Conservation (phyloP, 345 rosid genomes). For the Euphorbia pulcherrima region DNA sequence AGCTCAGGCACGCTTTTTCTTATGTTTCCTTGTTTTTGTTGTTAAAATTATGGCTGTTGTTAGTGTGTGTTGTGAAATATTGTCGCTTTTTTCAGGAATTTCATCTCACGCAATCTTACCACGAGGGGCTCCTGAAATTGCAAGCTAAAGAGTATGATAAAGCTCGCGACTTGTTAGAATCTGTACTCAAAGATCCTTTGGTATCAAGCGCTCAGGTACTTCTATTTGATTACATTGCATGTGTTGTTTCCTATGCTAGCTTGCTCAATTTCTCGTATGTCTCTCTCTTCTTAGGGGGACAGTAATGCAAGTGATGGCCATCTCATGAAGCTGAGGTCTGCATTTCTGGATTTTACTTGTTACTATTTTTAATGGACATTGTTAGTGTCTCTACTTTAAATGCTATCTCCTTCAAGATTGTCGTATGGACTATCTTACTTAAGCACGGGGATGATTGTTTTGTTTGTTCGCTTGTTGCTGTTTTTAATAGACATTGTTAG, state of each 20-base stretch:
- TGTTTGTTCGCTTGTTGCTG: too few relatives aligned
- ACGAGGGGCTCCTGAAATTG: slow-evolving; percentile 82
- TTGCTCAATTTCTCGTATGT: not conserved
- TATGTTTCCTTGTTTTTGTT: slow-evolving; percentile 10
- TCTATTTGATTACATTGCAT: not conserved
- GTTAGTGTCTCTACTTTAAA: too few relatives aligned
- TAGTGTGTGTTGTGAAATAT: not conserved
- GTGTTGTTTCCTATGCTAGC: not conserved
- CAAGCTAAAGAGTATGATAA: slow-evolving; percentile 83
- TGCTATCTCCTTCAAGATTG: not conserved
- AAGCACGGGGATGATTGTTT: not conserved
- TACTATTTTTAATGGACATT: not conserved
- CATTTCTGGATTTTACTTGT: not conserved
- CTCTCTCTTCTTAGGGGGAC: slow-evolving; percentile 48
- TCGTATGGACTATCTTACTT: not conserved
- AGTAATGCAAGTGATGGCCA: slow-evolving; percentile 64
- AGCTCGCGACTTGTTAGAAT: slow-evolving; percentile 70
- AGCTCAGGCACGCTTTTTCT: slow-evolving; percentile 61
- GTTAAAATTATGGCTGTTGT: not conserved
- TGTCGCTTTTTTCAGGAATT: slow-evolving; percentile 51
- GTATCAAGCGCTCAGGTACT: slow-evolving; percentile 67
- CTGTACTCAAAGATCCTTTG: slow-evolving; percentile 78
- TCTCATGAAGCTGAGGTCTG: slow-evolving; percentile 83
- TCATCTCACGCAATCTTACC: slow-evolving; percentile 84
- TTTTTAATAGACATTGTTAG: too few relatives aligned